Percentiles rank a stretch among this genome's conserved stretches.
phyloP scores from a whole-genome alignment of 2,329 filamentous ascomycete species.

The Macrophomina phaseolina region DNA sequence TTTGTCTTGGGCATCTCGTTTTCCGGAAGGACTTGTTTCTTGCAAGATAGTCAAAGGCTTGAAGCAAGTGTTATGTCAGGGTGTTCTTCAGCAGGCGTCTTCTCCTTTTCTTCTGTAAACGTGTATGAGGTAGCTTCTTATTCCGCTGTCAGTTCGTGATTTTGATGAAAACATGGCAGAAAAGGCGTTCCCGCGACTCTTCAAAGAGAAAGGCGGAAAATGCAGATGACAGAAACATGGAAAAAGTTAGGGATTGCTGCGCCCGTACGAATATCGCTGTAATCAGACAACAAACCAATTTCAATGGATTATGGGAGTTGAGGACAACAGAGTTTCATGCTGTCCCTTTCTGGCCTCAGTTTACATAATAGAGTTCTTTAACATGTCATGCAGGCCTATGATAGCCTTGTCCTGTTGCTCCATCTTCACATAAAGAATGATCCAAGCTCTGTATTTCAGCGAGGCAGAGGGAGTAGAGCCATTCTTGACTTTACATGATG shows the following conservation, averaged over 20 bases:
- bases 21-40: not conserved
- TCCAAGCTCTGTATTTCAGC: no score
- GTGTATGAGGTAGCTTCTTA: conserved; percentile 1
- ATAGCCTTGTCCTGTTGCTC: no score
- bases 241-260: not conserved
- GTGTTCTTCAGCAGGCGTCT: not conserved
- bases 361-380: no score
- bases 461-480: no score
- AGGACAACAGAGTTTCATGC: not conserved
- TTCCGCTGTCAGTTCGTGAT: not conserved
- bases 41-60: not conserved
- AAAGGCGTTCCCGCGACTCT: conserved; percentile 10
- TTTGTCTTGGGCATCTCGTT: not conserved
- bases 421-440: no score
- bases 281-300: not conserved
- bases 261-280: not conserved
- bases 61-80: not conserved
- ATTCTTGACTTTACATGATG: no score
- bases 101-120: not conserved
- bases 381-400: no score
- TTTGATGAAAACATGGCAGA: not conserved
- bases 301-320: not conserved
- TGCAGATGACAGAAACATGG: not conserved
- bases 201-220: not conserved
- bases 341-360: no score